Base-by-base conservation (phyloP, 768 basidiomycete species). In the Termitomyces sp. region DNA sequence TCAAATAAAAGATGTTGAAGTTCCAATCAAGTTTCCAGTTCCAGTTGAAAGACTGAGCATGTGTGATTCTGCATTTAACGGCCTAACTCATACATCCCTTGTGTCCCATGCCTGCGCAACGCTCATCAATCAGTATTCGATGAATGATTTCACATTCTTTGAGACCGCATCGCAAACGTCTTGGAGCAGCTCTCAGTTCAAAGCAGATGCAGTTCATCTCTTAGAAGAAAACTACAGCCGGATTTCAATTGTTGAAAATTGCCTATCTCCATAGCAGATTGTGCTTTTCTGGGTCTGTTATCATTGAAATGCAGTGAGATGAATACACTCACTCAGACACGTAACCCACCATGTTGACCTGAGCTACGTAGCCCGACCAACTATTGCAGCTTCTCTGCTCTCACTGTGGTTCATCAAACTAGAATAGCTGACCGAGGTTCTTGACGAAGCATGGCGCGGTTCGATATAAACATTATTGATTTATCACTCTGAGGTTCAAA, bases 301-400 rank as follows among this genome's bases (percentile, higher is more conserved):
- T 22, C 5, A 52, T 36, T 18, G 26, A 12, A 45, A 18, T 14
- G n/a, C 43, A 3, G n/a, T 14, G 36, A 30, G 13, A 26, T 8
- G 33, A 14, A 33, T 12, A 44, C 44, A 26, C 36, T 60, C 51
- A 56, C 32, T 1, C 12, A 20, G 1, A 20, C 72, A 78, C 22
- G 74, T 83, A 16, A 90, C 88, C 0, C 88, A 92, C 61, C 86
- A 90, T 66, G 74, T 91, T 52, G 76, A 77, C 4, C 63, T 81
- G 4, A 77, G 75, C 22, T 82, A 80, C 56, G 66, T 75, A 4
- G 72, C 83, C n/a, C 79, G 75, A 8, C 70, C 83, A 0, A 60
- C 75, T 0, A 72, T 84, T 24, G 83, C 82, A 0, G 71, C 79
- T 0, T 88, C 89, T 13, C 75, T 92, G 10, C 69, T 91, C 16